Conservation (phyloP, 495 filamentous ascomycete genomes). For the Aspergillus sclerotiicarbonarius region DNA sequence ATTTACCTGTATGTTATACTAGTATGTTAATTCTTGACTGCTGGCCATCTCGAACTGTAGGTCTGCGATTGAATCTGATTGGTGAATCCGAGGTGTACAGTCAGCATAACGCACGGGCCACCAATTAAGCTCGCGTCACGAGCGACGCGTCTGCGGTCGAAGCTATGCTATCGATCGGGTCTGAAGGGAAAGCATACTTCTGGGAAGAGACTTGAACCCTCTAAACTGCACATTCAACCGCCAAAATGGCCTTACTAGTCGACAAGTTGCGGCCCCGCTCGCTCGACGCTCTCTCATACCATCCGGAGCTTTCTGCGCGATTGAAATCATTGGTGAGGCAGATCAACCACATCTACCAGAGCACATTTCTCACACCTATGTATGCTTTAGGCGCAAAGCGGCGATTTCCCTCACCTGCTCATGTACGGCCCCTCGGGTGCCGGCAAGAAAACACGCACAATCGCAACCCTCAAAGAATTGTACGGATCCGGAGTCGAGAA, state of each 20-base stretch:
- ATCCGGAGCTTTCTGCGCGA: constrained; percentile 81
- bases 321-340: constrained; percentile 77
- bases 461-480: constrained; percentile 87
- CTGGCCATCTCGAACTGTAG: not conserved
- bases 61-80: not conserved
- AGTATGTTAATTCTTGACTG: not conserved
- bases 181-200: not conserved
- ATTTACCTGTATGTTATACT: too few relatives aligned
- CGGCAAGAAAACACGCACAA: constrained; percentile 95
- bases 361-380: not conserved
- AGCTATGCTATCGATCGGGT: constrained; percentile 7
- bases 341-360: not conserved
- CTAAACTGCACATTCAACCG: not conserved
- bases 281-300: constrained; percentile 84
- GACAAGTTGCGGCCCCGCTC: constrained; percentile 92
- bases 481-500: constrained; percentile 92
- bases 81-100: not conserved
- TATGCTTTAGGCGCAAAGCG: constrained; percentile 74
- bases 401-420: constrained; percentile 95
- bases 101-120: constrained; percentile 35
- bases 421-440: constrained; percentile 95
- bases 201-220: constrained; percentile 1
- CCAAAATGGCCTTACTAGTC: constrained; percentile 74
- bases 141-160: constrained; percentile 34
- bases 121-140: constrained; percentile 40